phyloP scores from a whole-genome alignment of 2,329 filamentous ascomycete genomes.

The Exophiala aquamarina region DNA sequence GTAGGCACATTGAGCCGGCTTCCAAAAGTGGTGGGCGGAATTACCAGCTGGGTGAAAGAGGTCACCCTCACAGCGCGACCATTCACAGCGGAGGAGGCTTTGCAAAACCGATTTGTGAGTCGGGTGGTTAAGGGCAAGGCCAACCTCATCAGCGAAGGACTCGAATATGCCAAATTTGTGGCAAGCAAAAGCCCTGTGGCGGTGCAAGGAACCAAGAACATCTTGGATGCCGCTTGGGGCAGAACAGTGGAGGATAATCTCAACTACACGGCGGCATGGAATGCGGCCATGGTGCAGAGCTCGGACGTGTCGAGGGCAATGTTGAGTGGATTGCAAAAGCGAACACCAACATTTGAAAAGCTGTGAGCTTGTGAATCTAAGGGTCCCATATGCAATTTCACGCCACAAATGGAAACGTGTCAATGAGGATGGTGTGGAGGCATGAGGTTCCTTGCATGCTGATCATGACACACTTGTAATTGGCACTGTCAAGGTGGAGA shows the following conservation, averaged over 20 bases:
- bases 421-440: too few relatives aligned
- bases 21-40: constrained; percentile 46
- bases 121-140: constrained; percentile 52
- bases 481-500: too few relatives aligned
- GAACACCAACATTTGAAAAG: constrained; percentile 80
- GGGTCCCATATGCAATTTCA: background rate
- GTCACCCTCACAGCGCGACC: constrained; percentile 44
- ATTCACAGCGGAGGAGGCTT: constrained; percentile 47
- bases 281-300: constrained; percentile 78
- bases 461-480: background rate
- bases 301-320: constrained; percentile 73
- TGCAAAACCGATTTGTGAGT: constrained; percentile 45
- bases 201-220: constrained; percentile 82
- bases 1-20: constrained; percentile 48
- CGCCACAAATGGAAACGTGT: too few relatives aligned
- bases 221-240: constrained; percentile 79
- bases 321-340: constrained; percentile 74
- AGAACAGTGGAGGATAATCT: constrained; percentile 77
- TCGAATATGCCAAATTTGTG: constrained; percentile 65
- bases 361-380: constrained; percentile 50
- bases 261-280: constrained; percentile 85
- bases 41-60: constrained; percentile 50
- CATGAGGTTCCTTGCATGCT: background rate
- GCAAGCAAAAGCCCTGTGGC: constrained; percentile 84
- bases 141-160: constrained; percentile 60